Base-by-base conservation (phyloP, 306 rosid species). In the Clitoria ternatea region DNA sequence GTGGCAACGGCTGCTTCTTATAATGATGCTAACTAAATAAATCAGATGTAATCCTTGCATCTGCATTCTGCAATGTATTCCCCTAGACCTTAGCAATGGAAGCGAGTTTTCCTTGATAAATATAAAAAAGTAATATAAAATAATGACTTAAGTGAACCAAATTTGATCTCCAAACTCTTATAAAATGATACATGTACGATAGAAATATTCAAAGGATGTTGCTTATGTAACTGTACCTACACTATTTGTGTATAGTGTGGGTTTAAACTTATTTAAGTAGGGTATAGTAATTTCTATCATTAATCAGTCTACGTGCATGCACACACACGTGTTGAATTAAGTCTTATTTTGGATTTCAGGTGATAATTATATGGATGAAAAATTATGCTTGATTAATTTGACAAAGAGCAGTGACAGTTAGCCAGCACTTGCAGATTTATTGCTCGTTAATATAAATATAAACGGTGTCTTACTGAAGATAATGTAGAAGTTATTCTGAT, bases 401-500 rank as follows among this genome's bases (percentile, higher is more conserved):
- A 33, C 14, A 23, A 23, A 11, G 61, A 49, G 62, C 17, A 26
- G 13, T 57, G 42, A 23, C 39, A 30, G 20, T 74, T 64, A 39
- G 73, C 66, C 20, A 75, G 19, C 45, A 18, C 43, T 33, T 67
- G 18, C 12, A 27, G 35, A 57, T 61, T 44, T 56, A 48, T 19
- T 68, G 45, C 43, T 26, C n/a, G 33, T 59, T 44, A 67, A 59
- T 47, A 59, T 62, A 73, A 45, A 36, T 37, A 15, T 40, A 13
- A 40, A 29, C 20, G 30, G 27, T 42, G 33, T 19, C 60, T 48
- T 12, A 48, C 19, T 66, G 47, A 32, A 48, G 32, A 14, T 4
- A 48, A 64, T 61, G 24, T 50, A 27, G 39, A 73, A 32, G 48
- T 40, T 61, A 39, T 76, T 66, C 33, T 39, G 17, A 59, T 43